Base-by-base conservation (phyloP, 2,329 filamentous ascomycete species). In the Neopestalotiopsis sp. region DNA sequence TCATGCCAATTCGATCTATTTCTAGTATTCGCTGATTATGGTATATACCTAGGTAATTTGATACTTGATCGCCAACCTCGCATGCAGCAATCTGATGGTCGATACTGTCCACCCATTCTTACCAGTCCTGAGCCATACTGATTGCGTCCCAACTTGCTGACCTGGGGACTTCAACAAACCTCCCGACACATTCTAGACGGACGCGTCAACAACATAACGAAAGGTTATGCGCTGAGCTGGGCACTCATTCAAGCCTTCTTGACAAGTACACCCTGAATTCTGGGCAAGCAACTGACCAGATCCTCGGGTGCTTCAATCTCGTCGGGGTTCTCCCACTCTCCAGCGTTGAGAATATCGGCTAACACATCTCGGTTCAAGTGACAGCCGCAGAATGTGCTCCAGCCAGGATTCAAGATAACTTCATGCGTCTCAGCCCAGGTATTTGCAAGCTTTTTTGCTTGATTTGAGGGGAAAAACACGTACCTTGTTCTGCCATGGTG, bases 301-400 rank as follows among this genome's bases (percentile, higher is more conserved):
- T 76, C 72, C 24, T 75, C 72, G 30, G 77, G 70, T 42, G 68
- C 72, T 57, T 76, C 68, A 38, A 81, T 72, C n/a, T 72, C 74
- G 1, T 71, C 70, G 1, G 76, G 71, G 14, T 75, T 76, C 67
- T 81, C 77, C 79, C 79, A 81, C 65, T 77, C 74, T 5, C 76
- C 79, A 42, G 70, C 73, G 28, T 67, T 67, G 38, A 78, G 70
- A 49, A 81, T 72, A 17, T 74, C 73, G 14, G 73, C 72, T 69
- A 65, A 70, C 38, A 79, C 73, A 67, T 78, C 69, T 32, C 76
- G 74, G 53, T 71, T 78, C 69, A 80, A 67, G 42, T 72, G 70
- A 67, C 79, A 80, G 1, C 77, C 77, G 9, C 80, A 70, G 28
- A 80, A 74, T 32, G 69, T 69, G 61, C 72, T 72, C 79, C 79